Base-by-base conservation (phyloP, 305 asterid genomes). In the Fraxinus xanthoxyloides region DNA sequence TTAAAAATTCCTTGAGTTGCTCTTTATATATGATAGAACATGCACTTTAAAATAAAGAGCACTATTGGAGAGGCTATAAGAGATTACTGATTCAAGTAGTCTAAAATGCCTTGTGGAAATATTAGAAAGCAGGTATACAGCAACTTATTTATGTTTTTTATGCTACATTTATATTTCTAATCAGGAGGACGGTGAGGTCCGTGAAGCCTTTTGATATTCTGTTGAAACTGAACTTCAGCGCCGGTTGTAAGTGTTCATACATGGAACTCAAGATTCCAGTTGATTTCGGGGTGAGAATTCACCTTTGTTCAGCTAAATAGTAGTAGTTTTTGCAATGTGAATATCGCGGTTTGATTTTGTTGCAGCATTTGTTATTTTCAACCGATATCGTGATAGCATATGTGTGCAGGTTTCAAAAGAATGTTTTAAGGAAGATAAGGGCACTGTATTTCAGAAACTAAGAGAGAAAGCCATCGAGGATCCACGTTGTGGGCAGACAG, bases 241-340 rank as follows among this genome's bases (percentile, higher is more conserved):
- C 93, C 63, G 99, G 97, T 83, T 95, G 99, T 90, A 91, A 88
- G 88, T 95, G 98, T 84, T 77, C 90, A 6, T 84, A 70, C 56
- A 82, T 86, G 75, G 84, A 88, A 81, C 85, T 93, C 82, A 91
- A 87, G 82, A 81, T 91, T 85, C 97, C 95, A 13, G 92, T 95
- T 80, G 90, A 93, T 86, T 93, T 95, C 82, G 90, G 87, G 97
- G 99, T 95, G 82, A 86, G 87, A 80, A 72, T 63, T 8, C 43
- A 21, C 69, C 51, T 35, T 77, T 79, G 13, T 65, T 26, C 34
- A 10, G 8, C 36, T 56, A 56, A 56, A 28, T 19, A 21, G 10
- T 56, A 56, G 24, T 56, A 19, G 28, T 19, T 19, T 19, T 56
- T 56, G 28, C 28, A 19, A 19, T 19, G 65, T 54, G 65, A n/a